phyloP scores from a whole-genome alignment of 2,329 filamentous ascomycete genomes.

The Talaromyces verruculosus region DNA sequence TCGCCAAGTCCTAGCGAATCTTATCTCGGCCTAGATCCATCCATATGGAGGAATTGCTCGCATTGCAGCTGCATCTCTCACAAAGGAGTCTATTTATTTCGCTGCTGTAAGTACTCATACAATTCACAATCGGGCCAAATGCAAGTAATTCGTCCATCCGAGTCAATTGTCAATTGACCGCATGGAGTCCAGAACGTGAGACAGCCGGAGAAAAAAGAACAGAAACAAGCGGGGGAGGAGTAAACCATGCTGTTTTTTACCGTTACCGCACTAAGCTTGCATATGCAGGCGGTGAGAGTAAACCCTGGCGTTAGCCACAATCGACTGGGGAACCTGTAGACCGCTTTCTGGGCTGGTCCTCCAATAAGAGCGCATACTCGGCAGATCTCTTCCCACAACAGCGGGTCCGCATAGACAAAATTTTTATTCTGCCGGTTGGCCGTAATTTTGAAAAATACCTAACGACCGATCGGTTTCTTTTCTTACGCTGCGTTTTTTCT shows the following conservation, averaged over 20 bases:
- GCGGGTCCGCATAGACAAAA: slow-evolving; percentile 27
- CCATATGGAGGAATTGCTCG: background rate
- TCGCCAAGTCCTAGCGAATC: slow-evolving; percentile 1
- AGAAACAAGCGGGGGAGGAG: slow-evolving; percentile 8
- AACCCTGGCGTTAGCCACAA: slow-evolving; percentile 1
- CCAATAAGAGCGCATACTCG: slow-evolving; percentile 28
- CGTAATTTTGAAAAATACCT: slow-evolving; percentile 3
- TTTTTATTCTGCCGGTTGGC: slow-evolving; percentile 25
- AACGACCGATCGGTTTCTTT: background rate
- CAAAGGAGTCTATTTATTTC: no score
- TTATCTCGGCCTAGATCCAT: slow-evolving; percentile 6
- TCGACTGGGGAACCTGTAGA: background rate
- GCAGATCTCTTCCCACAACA: slow-evolving; percentile 20
- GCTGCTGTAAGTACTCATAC: background rate
- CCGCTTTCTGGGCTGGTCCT: background rate
- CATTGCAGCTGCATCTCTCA: background rate
- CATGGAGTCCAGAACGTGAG: background rate
- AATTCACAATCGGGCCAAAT: no score
- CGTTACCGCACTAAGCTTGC: slow-evolving; percentile 3
- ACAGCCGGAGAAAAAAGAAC: background rate
- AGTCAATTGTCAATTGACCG: background rate
- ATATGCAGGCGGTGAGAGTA: slow-evolving; percentile 14
- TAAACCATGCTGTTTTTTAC: background rate
- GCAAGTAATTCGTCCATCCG: background rate
- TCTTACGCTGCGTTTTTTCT: slow-evolving; percentile 18